phyloP scores from a whole-genome alignment of 257 asterid species.

The Gynochthodes officinalis region DNA sequence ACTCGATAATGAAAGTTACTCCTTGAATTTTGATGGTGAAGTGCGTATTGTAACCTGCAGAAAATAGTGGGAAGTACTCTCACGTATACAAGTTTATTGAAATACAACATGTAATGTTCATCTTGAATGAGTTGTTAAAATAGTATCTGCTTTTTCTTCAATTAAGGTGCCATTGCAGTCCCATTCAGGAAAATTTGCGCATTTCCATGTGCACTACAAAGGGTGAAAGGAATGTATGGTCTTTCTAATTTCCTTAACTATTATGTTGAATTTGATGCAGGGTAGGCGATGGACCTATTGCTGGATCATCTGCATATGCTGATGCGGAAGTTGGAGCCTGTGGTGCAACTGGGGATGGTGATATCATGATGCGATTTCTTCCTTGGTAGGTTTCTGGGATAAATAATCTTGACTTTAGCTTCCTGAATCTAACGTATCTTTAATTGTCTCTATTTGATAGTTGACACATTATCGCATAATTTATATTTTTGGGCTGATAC shows the following conservation, averaged over 20 bases:
- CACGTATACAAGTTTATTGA: too few relatives aligned
- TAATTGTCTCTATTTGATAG: background rate
- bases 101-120: background rate
- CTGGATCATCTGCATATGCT: slow-evolving; percentile 92
- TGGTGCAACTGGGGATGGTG: slow-evolving; percentile 98
- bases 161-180: background rate
- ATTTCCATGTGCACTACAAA: background rate
- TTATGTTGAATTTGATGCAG: slow-evolving; percentile 29
- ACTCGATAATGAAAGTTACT: background rate
- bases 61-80: background rate
- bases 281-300: slow-evolving; percentile 98
- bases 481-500: background rate
- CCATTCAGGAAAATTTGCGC: background rate
- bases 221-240: background rate
- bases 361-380: slow-evolving; percentile 98
- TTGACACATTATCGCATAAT: background rate
- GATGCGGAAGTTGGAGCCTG: slow-evolving; percentile 91
- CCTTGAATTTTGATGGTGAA: background rate
- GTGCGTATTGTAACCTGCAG: background rate
- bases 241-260: slow-evolving; percentile 2
- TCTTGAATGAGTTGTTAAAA: background rate
- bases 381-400: slow-evolving; percentile 58
- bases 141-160: background rate
- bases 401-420: background rate
- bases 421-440: background rate